Base-by-base conservation (phyloP, 2,329 filamentous ascomycete genomes). In the Aspergillus fijiensis region DNA sequence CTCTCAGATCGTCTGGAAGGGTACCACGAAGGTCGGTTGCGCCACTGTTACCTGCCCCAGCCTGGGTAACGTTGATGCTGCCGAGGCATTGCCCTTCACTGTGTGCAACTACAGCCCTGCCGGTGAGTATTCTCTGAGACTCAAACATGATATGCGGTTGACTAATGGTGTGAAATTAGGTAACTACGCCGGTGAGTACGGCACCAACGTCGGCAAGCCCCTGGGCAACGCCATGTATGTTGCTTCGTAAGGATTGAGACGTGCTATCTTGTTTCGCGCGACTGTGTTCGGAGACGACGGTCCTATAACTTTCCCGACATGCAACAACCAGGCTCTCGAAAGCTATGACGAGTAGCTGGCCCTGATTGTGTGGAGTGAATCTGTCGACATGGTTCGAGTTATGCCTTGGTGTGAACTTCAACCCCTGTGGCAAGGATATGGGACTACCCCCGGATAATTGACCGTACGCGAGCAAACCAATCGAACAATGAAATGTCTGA, bases 41-140 rank as follows among this genome's bases (percentile, higher is more conserved):
- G 81, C 80, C 55, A 84, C 76, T 29, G 70, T 74, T 21, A 62
- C 65, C 75, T 86, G 80, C 82, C 25, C 65, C 31, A 68, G 60
- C 56, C 73, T 84, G 49, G 72, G 69, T 55, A 79, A 80, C 63
- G 74, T 76, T 51, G 77, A 76, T 55, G 69, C 70, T 59, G 69
- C 72, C 53, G 67, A 78, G 29, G 58, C 81, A 42, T 78, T 87
- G n/a, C 87, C 85, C 78, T 92, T 86, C 81, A 93, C 90, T 31
- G 91, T 96, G 70, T 96, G 92, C 88, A 94, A 96, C 84, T 96
- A 96, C 81, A 80, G 79, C 66, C 83, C 87, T 63, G 79, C 86
- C 64, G 92, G 91, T 90, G 86, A 76, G 86, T 76, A 29, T 47
- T 19, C 16, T 12, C 25, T 23, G 23, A 23, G 12, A 7, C 9